Conservation (phyloP, 208 protist species). For the Trypanosomatidae sp. region DNA sequence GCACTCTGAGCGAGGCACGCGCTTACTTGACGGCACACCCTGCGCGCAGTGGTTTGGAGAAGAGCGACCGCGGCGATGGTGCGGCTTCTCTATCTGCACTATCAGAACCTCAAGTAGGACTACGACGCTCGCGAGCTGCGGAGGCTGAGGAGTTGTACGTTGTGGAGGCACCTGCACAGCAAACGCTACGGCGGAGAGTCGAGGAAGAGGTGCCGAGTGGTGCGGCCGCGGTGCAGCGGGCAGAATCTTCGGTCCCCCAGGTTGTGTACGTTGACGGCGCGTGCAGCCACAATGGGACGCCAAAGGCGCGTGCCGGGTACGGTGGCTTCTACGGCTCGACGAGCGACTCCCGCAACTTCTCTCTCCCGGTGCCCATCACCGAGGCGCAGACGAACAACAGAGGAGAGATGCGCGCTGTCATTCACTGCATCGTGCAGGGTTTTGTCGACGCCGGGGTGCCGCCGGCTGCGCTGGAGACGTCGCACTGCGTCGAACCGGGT, state of each 20-base stretch:
- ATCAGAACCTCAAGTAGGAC: too few species aligned
- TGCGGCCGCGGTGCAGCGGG: too few species aligned
- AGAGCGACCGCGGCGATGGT: too few species aligned
- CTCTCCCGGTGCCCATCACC: conserved; percentile 45
- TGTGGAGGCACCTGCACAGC: too few species aligned
- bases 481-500: conserved; percentile 6
- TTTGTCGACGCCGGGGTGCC: conserved; percentile 34
- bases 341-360: conserved; percentile 82
- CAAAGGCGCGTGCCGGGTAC: conserved; percentile 57
- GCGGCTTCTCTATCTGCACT: too few species aligned
- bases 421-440: conserved; percentile 49
- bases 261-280: conserved; percentile 88
- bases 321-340: conserved; percentile 87
- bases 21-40: conserved; percentile 30
- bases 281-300: conserved; percentile 69
- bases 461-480: conserved; percentile 1
- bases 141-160: too few species aligned
- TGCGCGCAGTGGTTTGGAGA: too few species aligned
- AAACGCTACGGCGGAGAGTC: too few species aligned
- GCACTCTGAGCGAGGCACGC: conserved; percentile 53
- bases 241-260: too few species aligned
- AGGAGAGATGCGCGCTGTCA: conserved; percentile 74
- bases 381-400: conserved; percentile 88
- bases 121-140: too few species aligned
- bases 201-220: too few species aligned